Percentiles rank a stretch among this genome's conserved stretches.
These are phyloP conservation scores for Aureobasidium leucospermi DNA, from an alignment of 2,329 filamentous ascomycete genomes.

Conservation along the genomic window DNA sequence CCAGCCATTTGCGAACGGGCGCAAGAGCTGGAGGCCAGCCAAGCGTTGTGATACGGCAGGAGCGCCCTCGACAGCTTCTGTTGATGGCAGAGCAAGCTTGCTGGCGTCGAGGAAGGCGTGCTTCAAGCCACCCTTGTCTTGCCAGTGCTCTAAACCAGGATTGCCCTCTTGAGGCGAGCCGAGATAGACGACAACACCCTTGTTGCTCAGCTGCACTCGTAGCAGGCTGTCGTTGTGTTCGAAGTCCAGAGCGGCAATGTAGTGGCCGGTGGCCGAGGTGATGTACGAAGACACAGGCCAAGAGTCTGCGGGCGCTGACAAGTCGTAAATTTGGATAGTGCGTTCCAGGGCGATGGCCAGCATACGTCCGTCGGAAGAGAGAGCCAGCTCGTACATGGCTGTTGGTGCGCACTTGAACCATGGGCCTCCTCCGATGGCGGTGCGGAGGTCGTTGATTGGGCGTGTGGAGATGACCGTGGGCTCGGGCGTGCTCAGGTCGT, in stretches of 20 bases:
- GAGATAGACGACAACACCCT: conserved; percentile 28
- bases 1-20: conserved; percentile 22
- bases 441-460: conserved; percentile 26
- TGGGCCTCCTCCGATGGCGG: conserved; percentile 26
- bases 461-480: conserved; percentile 20
- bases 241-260: conserved; percentile 29
- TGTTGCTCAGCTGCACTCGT: conserved; percentile 27
- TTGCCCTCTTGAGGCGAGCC: conserved; percentile 23
- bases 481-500: conserved; percentile 21
- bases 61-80: background rate
- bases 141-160: conserved; percentile 25
- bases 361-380: conserved; percentile 25
- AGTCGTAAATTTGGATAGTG: conserved; percentile 29
- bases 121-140: conserved; percentile 25
- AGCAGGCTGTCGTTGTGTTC: conserved; percentile 27
- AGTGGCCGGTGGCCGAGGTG: conserved; percentile 26
- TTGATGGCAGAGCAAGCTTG: background rate
- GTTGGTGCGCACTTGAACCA: conserved; percentile 26
- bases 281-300: conserved; percentile 27
- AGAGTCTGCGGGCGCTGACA: conserved; percentile 23
- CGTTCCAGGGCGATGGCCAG: conserved; percentile 29
- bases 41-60: background rate
- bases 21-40: conserved; percentile 25
- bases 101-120: conserved; percentile 26
- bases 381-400: conserved; percentile 24